Conservation (phyloP, 2,329 filamentous ascomycete species). For the Nannizzia gypsea region DNA sequence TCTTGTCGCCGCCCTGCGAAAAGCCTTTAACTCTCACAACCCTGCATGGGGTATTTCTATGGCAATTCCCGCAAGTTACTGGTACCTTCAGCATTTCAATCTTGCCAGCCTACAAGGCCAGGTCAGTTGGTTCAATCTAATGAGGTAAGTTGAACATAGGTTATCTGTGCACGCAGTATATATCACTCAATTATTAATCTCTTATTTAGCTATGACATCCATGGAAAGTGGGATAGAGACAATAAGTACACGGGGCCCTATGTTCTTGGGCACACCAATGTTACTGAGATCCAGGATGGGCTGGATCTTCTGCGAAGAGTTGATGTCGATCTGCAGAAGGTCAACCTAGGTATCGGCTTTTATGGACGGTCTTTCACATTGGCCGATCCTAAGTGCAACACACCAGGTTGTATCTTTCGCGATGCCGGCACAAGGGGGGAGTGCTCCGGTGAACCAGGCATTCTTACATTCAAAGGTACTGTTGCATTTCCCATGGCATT, state of each 20-base stretch:
- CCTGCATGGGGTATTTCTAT: no score
- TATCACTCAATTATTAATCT: no score
- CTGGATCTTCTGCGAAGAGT: conserved; percentile 34
- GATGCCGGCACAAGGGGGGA: no score
- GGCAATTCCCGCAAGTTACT: conserved; percentile 7
- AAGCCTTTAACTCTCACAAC: no score
- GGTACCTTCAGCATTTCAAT: conserved; percentile 21
- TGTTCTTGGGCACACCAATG: conserved; percentile 32
- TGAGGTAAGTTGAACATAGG: no score
- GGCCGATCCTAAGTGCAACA: conserved; percentile 10
- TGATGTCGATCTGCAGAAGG: conserved; percentile 29
- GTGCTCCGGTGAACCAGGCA: no score
- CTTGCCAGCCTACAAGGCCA: conserved; percentile 9
- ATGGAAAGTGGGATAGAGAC: conserved; percentile 21
- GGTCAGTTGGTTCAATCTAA: conserved; percentile 21
- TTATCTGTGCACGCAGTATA: no score
- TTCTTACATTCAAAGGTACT: no score
- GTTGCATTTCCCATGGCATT: no score
- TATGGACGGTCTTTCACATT: conserved; percentile 37
- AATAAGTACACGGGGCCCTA: conserved; percentile 6
- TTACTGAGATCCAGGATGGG: conserved; percentile 32
- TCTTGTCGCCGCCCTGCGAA: no score
- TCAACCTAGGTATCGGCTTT: conserved; percentile 37
- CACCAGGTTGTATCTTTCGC: no score
- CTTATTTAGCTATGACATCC: conserved; percentile 23